Evolutionary conservation across 2,329 filamentous ascomycete genomes (phyloP), one percentile per base, ranked within the genome.

Genomic region (Cercospora citrullina): DNA sequence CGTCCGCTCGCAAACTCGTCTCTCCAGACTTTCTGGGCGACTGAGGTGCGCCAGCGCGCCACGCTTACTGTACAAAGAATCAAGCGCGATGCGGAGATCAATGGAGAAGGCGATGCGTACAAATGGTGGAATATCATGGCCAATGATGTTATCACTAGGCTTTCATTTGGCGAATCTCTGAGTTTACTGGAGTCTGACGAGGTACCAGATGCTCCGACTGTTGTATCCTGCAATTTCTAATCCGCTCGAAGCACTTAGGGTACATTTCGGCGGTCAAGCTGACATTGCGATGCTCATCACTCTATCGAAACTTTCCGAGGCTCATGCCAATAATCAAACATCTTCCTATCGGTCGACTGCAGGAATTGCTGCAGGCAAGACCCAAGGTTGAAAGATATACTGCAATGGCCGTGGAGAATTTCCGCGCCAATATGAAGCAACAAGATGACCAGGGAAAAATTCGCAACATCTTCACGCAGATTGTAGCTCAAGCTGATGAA

Each of bases 61-160:
- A 66, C 65, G 18, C 68, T 78, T 21, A 76, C 77, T 14, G 75
- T 81, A 3, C 30, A 68, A 8, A 73, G 73, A 51, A 79, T 81
- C 64, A 77, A 76, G 60, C 57, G 63, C 1, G 75, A 75, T 39
- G 69, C 71, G 23, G 57, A 64, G 18, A 72, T 58, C 2, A 67
- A 51, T 65, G 79, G 79, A 23, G 64, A 71, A 33, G 77, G 76
- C 16, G 79, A 82, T 71, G 67, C 80, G 8, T 71, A 79, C 51
- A 78, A 79, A 60, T 81, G 80, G 80, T 75, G 63, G 78, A 70
- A 68, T 77, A 79, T 80, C 21, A 75, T 81, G 72, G 76, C 79
- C 16, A 77, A 78, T 0, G 79, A 81, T 71, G 74, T 81, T 10
- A 76, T 77, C 30, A 77, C 76, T 4, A 73, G 78, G 61, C 67